Conservation (phyloP, 257 asterid genomes). For the Przewalskia tangutica region DNA sequence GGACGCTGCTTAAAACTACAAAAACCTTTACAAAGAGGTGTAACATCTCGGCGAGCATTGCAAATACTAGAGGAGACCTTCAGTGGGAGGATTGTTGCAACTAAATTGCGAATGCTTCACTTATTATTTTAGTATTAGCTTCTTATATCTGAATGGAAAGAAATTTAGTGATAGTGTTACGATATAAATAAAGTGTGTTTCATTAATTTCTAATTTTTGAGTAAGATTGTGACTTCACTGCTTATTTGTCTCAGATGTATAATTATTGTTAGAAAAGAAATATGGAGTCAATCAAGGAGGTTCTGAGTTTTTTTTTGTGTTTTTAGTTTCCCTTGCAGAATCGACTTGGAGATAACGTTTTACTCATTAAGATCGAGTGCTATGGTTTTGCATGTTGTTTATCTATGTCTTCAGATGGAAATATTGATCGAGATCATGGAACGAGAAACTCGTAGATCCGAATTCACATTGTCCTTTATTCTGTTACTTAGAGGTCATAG, state of each 20-base stretch:
- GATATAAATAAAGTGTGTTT: background rate
- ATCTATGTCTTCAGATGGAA: conserved; percentile 41
- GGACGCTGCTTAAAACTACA: background rate
- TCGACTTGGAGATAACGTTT: background rate
- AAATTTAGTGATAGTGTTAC: background rate
- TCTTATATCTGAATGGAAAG: background rate
- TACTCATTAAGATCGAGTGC: background rate
- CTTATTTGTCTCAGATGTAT: background rate
- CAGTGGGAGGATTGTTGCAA: background rate
- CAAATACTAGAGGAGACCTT: background rate
- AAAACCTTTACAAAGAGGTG: background rate
- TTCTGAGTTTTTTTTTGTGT: background rate
- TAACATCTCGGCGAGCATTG: background rate
- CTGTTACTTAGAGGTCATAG: conserved; percentile 40
- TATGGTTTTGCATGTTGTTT: conserved; percentile 4
- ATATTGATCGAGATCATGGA: conserved; percentile 52
- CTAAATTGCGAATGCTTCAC: background rate
- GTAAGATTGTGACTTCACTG: background rate
- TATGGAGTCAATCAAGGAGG: background rate
- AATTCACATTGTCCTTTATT: conserved; percentile 63
- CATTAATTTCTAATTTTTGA: background rate
- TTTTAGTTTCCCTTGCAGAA: background rate
- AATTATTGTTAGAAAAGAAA: background rate
- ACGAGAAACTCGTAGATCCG: conserved; percentile 68
- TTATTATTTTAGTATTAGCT: background rate